phyloP scores from a whole-genome alignment of 2,329 filamentous ascomycete species.

The Daldinia eschscholtzii region DNA sequence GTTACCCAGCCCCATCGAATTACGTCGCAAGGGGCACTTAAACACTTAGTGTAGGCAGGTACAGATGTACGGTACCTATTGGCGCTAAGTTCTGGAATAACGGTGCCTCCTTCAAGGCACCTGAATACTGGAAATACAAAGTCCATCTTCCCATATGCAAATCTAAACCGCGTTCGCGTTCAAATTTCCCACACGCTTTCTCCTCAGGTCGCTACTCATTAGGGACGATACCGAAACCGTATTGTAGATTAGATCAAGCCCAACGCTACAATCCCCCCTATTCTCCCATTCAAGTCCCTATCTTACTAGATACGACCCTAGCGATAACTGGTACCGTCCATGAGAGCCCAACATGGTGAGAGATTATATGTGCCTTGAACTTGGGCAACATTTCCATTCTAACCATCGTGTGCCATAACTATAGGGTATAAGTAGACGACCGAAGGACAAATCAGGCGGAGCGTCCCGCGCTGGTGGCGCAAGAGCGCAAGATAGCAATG shows the following conservation, averaged over 20 bases:
- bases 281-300: constrained; percentile 18
- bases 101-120: constrained; percentile 39
- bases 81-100: constrained; percentile 40
- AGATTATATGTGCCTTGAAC: constrained; percentile 4
- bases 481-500: constrained; percentile 54
- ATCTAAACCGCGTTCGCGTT: constrained; percentile 31
- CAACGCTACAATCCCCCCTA: constrained; percentile 11
- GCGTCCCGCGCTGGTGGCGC: constrained; percentile 57
- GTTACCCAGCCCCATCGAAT: constrained; percentile 50
- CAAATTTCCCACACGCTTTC: constrained; percentile 8
- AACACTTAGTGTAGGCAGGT: background rate
- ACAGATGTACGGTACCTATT: constrained; percentile 34
- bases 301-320: constrained; percentile 34
- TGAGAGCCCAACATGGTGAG: constrained; percentile 52
- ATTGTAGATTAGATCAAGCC: background rate
- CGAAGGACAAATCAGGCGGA: constrained; percentile 62
- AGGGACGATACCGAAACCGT: background rate
- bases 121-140: constrained; percentile 24
- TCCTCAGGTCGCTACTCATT: constrained; percentile 16
- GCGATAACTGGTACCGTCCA: constrained; percentile 41
- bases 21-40: constrained; percentile 47
- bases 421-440: constrained; percentile 64
- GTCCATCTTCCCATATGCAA: constrained; percentile 32
- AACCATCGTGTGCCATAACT: constrained; percentile 26
- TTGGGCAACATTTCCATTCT: constrained; percentile 29